Percentiles rank a stretch among this genome's conserved stretches.
phyloP scores from a whole-genome alignment of 208 protist species.

The Lotmaria passim region DNA sequence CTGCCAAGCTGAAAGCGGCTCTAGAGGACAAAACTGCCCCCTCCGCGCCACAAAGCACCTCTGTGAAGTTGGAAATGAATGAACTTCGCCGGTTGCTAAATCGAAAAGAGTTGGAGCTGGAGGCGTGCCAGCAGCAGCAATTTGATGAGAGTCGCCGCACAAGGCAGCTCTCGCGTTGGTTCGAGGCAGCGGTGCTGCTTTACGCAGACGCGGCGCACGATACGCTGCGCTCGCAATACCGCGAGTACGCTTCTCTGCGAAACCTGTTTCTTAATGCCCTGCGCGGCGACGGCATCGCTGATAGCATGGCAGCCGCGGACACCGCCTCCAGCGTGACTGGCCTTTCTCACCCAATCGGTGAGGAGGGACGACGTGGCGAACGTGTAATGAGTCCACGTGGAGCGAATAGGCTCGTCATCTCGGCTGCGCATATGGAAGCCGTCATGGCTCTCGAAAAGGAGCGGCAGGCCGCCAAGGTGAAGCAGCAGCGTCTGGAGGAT shows the following conservation, averaged over 20 bases:
- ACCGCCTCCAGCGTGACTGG: not conserved
- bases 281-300: slow-evolving; percentile 35
- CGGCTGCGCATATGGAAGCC: slow-evolving; percentile 55
- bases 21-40: not conserved
- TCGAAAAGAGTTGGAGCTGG: slow-evolving; percentile 31
- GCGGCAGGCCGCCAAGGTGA: slow-evolving; percentile 40
- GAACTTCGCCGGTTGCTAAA: slow-evolving; percentile 24
- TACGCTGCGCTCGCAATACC: slow-evolving; percentile 48
- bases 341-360: no score
- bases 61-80: slow-evolving; percentile 5
- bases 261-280: slow-evolving; percentile 52
- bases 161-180: slow-evolving; percentile 47
- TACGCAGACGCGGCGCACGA: slow-evolving; percentile 42
- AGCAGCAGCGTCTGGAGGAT: slow-evolving; percentile 51
- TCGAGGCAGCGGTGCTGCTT: slow-evolving; percentile 32
- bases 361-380: slow-evolving; percentile 1
- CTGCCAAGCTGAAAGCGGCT: slow-evolving; percentile 6
- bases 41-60: not conserved
- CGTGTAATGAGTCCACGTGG: not conserved
- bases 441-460: slow-evolving; percentile 64
- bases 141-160: slow-evolving; percentile 41
- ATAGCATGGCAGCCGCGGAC: not conserved
- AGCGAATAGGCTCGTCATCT: slow-evolving; percentile 36
- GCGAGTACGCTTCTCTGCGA: slow-evolving; percentile 52
- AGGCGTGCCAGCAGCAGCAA: slow-evolving; percentile 36